These are phyloP conservation scores for Lichtheimia corymbifera DNA, from an alignment of 371 early-diverging fungal species.

Conservation along the genomic window DNA sequence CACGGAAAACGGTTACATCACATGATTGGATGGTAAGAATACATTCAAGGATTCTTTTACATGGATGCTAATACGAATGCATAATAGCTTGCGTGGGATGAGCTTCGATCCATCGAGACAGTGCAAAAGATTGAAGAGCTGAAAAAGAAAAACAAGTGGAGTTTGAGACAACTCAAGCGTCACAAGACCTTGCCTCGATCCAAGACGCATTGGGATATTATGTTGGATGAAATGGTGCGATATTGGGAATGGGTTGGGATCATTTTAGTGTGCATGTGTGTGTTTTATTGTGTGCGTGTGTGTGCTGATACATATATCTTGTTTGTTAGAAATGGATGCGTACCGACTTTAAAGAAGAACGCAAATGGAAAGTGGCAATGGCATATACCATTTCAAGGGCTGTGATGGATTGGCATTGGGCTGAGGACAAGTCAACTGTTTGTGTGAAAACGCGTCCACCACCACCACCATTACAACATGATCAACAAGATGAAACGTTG, in stretches of 20 bases:
- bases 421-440: conserved; percentile 68
- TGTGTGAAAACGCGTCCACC: conserved; percentile 58
- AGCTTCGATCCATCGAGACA: conserved; percentile 72
- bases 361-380: conserved; percentile 81
- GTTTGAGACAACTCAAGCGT: conserved; percentile 76
- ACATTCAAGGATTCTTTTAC: conserved; percentile 17
- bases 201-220: conserved; percentile 86
- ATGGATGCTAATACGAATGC: background rate
- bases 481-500: background rate
- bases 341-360: conserved; percentile 85
- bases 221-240: conserved; percentile 84
- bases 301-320: no score
- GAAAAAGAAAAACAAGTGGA: conserved; percentile 79
- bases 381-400: conserved; percentile 71
- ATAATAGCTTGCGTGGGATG: conserved; percentile 76
- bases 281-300: no score
- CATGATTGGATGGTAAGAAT: conserved; percentile 77
- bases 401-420: conserved; percentile 82
- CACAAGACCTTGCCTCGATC: conserved; percentile 69
- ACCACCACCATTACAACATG: conserved; percentile 4
- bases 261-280: no score
- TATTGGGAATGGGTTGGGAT: no score
- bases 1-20: conserved; percentile 73
- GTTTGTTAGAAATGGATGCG: conserved; percentile 73
- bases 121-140: conserved; percentile 78